A percentile compares a stretch with the other conserved stretches of the same genome.
These are phyloP conservation scores for Blepharisma undulans DNA, from an alignment of 169 alveolate genomes.

Conservation along the genomic window DNA sequence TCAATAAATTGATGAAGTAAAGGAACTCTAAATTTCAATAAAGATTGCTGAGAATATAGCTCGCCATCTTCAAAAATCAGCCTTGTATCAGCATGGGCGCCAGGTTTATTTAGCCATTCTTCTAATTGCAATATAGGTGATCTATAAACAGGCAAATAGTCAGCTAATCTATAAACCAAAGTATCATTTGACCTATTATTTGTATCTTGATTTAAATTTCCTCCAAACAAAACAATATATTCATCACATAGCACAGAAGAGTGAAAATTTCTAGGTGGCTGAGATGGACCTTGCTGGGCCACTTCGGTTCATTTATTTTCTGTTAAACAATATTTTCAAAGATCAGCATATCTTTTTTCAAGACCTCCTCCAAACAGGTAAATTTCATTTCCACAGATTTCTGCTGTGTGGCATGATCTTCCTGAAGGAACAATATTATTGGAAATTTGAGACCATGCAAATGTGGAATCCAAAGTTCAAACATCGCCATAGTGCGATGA, in stretches of 20 bases:
- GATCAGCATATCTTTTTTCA: not conserved
- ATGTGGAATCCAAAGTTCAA: not conserved
- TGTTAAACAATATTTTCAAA: not conserved
- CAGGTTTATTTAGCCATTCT: not conserved
- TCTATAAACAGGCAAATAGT: not conserved
- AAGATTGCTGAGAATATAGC: not conserved
- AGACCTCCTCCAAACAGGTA: not conserved
- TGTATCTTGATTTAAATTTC: not conserved
- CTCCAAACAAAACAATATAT: constrained; percentile 14
- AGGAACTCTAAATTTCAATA: constrained; percentile 9
- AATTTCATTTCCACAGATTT: not conserved
- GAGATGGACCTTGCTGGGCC: not conserved
- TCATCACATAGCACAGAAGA: not conserved
- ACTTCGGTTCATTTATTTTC: not conserved
- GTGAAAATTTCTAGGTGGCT: not conserved
- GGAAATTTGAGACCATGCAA: not conserved
- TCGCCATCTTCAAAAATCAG: not conserved
- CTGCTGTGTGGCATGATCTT: not conserved
- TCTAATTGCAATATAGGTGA: not conserved
- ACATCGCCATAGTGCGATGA: not conserved
- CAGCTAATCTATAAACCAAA: not conserved
- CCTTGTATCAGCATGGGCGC: not conserved
- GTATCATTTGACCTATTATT: constrained; percentile 15
- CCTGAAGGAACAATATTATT: not conserved
- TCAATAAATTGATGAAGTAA: not conserved